These are phyloP conservation scores for Hypoxylon sp. DNA, from an alignment of 2,329 filamentous ascomycete species.

Conservation along the genomic window DNA sequence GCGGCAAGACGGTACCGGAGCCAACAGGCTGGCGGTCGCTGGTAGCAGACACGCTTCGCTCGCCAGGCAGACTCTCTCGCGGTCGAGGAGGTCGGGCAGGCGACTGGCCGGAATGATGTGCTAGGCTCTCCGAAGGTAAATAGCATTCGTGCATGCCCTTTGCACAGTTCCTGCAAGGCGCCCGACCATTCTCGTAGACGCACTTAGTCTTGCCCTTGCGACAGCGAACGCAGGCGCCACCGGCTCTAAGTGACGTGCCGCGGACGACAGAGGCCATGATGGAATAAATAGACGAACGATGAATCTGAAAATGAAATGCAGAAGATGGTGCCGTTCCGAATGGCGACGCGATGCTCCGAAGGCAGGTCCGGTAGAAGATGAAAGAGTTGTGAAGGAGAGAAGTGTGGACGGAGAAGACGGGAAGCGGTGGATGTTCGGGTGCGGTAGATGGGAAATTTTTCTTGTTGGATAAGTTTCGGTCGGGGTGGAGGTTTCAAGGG, in stretches of 20 bases:
- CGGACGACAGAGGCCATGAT: slow-evolving; percentile 61
- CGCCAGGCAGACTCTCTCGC: slow-evolving; percentile 66
- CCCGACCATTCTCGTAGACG: slow-evolving; percentile 71
- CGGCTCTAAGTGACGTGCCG: slow-evolving; percentile 70
- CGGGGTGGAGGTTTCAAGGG: slow-evolving; percentile 49
- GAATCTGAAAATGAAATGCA: slow-evolving; percentile 16
- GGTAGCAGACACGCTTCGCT: slow-evolving; percentile 59
- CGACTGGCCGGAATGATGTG: slow-evolving; percentile 69
- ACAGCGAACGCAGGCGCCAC: slow-evolving; percentile 71
- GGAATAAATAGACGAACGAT: slow-evolving; percentile 16
- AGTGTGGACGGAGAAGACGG: slow-evolving; percentile 48
- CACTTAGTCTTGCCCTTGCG: slow-evolving; percentile 74
- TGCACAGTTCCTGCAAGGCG: slow-evolving; percentile 73
- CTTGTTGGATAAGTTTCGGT: slow-evolving; percentile 47
- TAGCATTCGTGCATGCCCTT: slow-evolving; percentile 74
- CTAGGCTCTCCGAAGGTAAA: slow-evolving; percentile 69
- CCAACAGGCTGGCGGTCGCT: slow-evolving; percentile 61
- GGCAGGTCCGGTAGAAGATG: slow-evolving; percentile 44
- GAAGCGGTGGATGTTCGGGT: slow-evolving; percentile 50
- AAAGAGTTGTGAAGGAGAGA: slow-evolving; percentile 43
- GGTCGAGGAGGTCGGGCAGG: slow-evolving; percentile 65
- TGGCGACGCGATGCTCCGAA: slow-evolving; percentile 41
- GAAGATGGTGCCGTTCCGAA: slow-evolving; percentile 25
- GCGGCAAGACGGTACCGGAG: slow-evolving; percentile 56
- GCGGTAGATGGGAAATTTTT: slow-evolving; percentile 50